These are phyloP conservation scores for Suillus lakei DNA, from an alignment of 768 basidiomycete genomes.

Conservation along the genomic window DNA sequence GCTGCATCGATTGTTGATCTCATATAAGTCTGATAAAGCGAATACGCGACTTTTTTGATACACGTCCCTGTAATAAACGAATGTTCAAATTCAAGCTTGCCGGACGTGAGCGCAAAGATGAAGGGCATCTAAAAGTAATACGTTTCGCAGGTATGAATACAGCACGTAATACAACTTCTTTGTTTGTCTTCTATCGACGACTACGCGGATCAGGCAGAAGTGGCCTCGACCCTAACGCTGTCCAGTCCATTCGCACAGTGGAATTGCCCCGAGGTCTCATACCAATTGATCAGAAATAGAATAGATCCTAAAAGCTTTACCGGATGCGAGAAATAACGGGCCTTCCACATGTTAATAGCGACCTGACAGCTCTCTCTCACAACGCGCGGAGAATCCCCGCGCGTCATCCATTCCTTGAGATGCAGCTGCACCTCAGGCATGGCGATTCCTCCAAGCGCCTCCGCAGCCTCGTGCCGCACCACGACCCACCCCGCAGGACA, in stretches of 20 bases:
- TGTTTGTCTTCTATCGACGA: too few species aligned
- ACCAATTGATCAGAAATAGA: conserved; percentile 6
- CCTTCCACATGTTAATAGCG: conserved; percentile 98
- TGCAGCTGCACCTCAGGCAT: conserved; percentile 89
- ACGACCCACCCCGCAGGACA: conserved; percentile 73
- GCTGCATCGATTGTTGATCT: too few species aligned
- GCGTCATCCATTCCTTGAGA: conserved; percentile 81
- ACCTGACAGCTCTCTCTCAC: conserved; percentile 96
- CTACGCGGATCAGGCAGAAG: not conserved
- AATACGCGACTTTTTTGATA: too few species aligned
- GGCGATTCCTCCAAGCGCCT: conserved; percentile 97
- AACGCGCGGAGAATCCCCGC: conserved; percentile 82
- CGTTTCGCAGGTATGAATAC: not conserved
- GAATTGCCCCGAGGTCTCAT: conserved; percentile 82
- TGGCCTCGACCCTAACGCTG: not conserved
- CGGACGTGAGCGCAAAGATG: too few species aligned
- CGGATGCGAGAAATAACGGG: conserved; percentile 37
- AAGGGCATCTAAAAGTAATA: too few species aligned
- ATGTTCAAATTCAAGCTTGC: too few species aligned
- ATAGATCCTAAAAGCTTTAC: not conserved
- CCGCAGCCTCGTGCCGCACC: conserved; percentile 97
- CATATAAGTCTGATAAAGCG: too few species aligned
- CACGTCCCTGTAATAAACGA: too few species aligned
- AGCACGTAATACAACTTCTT: too few species aligned
- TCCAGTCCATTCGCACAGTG: conserved; percentile 71